Conservation (phyloP, 257 asterid species). For the Ophiorrhiza pumila region DNA sequence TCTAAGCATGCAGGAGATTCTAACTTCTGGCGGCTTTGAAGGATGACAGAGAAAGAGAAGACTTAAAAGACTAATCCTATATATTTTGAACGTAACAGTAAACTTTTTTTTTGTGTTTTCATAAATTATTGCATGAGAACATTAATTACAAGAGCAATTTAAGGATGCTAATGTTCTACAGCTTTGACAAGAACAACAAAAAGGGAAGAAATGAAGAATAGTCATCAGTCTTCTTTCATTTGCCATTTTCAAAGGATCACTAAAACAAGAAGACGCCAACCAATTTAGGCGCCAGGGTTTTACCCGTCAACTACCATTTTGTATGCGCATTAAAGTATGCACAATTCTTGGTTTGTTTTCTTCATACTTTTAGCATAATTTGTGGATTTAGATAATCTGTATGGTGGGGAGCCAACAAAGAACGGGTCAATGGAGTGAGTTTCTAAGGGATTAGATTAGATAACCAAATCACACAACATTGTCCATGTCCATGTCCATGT, state of each 20-base stretch:
- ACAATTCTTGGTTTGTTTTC: not conserved
- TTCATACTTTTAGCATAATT: not conserved
- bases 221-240: not conserved
- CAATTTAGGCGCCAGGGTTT: conserved; percentile 24
- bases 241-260: conserved; percentile 17
- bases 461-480: not conserved
- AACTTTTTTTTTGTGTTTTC: not conserved
- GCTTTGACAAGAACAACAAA: conserved; percentile 6
- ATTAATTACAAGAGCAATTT: not conserved
- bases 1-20: conserved; percentile 19
- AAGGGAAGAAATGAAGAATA: not conserved
- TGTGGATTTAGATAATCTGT: not conserved
- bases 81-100: conserved; percentile 6
- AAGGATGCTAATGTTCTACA: not conserved
- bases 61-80: conserved; percentile 2
- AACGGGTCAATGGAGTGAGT: conserved; percentile 22
- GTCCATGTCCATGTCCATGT: no score
- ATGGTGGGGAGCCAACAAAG: conserved; percentile 13
- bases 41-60: conserved; percentile 3
- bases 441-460: conserved; percentile 15
- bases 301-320: conserved; percentile 37
- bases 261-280: conserved; percentile 22
- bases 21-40: conserved; percentile 24
- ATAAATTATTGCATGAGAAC: conserved; percentile 8
- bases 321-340: not conserved